Base-by-base conservation (phyloP, 352 stramenopile genomes). In the Phytophthora brassicae region DNA sequence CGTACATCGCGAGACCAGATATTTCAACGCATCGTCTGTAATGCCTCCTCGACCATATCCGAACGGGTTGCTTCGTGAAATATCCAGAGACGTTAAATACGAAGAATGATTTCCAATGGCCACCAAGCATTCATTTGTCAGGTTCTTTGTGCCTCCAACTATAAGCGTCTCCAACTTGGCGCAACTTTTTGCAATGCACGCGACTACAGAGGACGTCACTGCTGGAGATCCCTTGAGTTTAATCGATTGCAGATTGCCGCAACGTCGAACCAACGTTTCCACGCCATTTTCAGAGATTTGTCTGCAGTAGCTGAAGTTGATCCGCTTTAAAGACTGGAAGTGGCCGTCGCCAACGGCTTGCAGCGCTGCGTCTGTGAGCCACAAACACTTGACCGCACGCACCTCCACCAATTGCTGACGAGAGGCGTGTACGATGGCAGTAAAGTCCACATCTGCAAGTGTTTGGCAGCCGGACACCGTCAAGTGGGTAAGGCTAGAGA, bases 1-100 rank as follows among this genome's bases (percentile, higher is more conserved):
- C 0, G 46, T 47, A 43, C 81, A 90, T 29, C 76, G 77, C 47
- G 60, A 70, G 19, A 66, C 58, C 13, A 90, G 63, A 16, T 80
- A 68, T 23, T 67, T 61, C 17, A 90, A 49, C 13, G 65, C 74
- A 2, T 58, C 55, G 38, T 90, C 75, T 14, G 62, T 86, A 14
- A 90, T 68, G 0, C 79, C 75, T 19, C 75, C 71, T 16, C 75
- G 81, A 20, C 77, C 64, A 49, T 76, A 73, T 16, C 77, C 79
- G 53, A 89, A 90, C 1, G 79, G 81, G 56, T 89, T 90, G 54
- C 81, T 90, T 17, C 72, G 70, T 24, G 77, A 72, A 58, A 89
- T 81, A 19, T 88, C 79, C 8, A 90, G 50, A n/a, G 57, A 58
- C 26, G 68, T 63, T 22, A 90, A 71, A 8, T 29, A 9, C 7